Evolutionary conservation across 129 eudicot species (phyloP), one percentile per base, ranked within the genome.

Genomic region (Logfia minima): DNA sequence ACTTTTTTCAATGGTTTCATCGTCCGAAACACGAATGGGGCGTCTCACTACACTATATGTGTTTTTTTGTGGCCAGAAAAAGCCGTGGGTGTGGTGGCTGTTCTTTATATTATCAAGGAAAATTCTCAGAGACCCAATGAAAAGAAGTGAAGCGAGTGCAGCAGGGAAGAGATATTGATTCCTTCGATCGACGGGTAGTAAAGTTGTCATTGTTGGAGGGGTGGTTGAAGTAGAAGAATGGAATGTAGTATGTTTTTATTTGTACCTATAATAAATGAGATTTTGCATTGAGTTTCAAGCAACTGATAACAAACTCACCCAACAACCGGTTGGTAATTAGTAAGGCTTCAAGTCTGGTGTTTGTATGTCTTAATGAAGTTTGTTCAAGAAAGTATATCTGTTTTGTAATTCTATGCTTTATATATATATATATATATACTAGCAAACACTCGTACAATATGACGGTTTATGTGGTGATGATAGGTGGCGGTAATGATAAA

Each of bases 91-190:
- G 43, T 68, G 74, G 69, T 76, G 70, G 70, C 51, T 86, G 83
- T 84, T 88, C 80, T 86, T 84, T 78, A 83, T 41, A 66, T 74
- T 80, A 45, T 95, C 99, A 0, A 95, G 79, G 21, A 80, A 66
- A 4, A 95, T 70, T 11, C 99, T 85, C 0, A 86, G 65, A 4
- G 90, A 82, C 18, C 97, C 97, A 0, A 95, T 85, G 29, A 90
- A 39, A n/a, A 95, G 86, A 56, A 95, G 77, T 10, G 94, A 86
- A 22, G 84, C 84, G 61, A 91, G 82, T 48, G 94, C 96, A 53
- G 88, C 84, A 3, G 92, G 92, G 63, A 87, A 81, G 72, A 88
- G 68, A 14, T 82, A 85, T n/a, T 73, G 84, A 64, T 79, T 81
- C 61, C 83, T 88, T 39, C 87, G 91, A 70, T 80, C 75, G 17